Conservation (phyloP, 257 asterid species). For the Nicotiana noctiflora region DNA sequence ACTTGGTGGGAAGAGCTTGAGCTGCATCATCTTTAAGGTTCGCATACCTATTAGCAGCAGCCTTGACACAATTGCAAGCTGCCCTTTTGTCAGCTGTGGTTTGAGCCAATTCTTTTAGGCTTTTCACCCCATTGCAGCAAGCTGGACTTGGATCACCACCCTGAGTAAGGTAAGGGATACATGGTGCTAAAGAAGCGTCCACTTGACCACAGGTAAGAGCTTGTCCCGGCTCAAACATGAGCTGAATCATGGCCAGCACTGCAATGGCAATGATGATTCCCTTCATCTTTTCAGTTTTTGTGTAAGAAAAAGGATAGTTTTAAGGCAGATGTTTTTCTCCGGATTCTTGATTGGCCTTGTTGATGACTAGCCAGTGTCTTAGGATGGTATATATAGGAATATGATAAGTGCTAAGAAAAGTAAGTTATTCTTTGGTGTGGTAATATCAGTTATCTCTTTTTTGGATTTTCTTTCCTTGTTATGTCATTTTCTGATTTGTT, state of each 20-base stretch:
- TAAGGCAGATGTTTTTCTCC: neutral
- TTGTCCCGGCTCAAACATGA: constrained; percentile 11
- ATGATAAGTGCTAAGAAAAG: neutral
- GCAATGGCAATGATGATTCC: constrained; percentile 1
- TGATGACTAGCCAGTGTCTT: neutral
- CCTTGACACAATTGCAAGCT: constrained; percentile 30
- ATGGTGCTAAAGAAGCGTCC: constrained; percentile 17
- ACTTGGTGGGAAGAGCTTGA: constrained; percentile 21
- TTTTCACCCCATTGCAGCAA: constrained; percentile 28
- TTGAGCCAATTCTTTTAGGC: constrained; percentile 21
- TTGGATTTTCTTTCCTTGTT: neutral
- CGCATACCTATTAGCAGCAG: constrained; percentile 18
- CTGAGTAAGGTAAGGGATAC: constrained; percentile 28
- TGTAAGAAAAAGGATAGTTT: neutral
- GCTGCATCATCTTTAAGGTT: constrained; percentile 35
- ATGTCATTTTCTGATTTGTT: neutral
- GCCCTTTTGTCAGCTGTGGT: constrained; percentile 22
- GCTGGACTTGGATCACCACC: constrained; percentile 15
- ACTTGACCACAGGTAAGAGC: constrained; percentile 34
- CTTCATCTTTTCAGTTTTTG: constrained; percentile 16
- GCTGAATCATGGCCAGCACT: constrained; percentile 11
- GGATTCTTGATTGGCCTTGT: neutral
- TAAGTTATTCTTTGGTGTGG: neutral
- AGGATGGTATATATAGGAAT: neutral
- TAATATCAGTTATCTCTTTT: neutral